phyloP scores from a whole-genome alignment of 495 filamentous ascomycete species.

The Pseudevernia furfuracea region DNA sequence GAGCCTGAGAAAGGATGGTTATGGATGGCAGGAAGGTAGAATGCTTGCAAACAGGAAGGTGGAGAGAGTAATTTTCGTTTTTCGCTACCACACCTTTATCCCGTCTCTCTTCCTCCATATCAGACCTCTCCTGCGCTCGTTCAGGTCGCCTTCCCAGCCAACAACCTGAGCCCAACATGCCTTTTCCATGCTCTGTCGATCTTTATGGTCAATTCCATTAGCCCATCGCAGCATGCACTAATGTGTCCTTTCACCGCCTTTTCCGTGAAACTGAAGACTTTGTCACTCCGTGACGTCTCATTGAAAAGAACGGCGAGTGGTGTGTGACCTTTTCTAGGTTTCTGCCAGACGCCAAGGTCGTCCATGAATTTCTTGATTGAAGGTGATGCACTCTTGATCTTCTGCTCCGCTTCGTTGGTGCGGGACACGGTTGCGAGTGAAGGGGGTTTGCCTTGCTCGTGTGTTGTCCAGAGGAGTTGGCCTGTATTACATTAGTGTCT shows the following conservation, averaged over 20 bases:
- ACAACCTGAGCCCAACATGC: not conserved
- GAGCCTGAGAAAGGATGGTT: not conserved
- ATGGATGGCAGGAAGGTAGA: not conserved
- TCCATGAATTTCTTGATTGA: slow-evolving; percentile 1
- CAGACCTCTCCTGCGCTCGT: not conserved
- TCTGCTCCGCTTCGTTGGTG: slow-evolving; percentile 3
- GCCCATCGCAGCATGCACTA: not conserved
- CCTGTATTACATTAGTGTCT: not conserved
- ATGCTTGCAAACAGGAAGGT: not conserved
- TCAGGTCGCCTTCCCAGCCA: not conserved
- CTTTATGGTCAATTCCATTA: not conserved
- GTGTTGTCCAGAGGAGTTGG: not conserved
- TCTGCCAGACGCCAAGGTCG: not conserved
- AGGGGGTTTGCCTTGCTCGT: not conserved
- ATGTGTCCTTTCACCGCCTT: not conserved
- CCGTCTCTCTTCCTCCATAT: not conserved
- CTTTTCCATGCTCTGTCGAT: not conserved
- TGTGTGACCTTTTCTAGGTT: not conserved
- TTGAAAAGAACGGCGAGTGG: not conserved
- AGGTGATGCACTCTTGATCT: not conserved
- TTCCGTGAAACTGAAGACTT: not conserved
- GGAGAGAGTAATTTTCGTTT: not conserved
- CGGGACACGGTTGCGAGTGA: not conserved
- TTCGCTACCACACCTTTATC: not conserved
- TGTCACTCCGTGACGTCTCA: not conserved